These are phyloP conservation scores for Arthrobotrys pseudoclavata DNA, from an alignment of 2,329 filamentous ascomycete genomes.

Conservation along the genomic window DNA sequence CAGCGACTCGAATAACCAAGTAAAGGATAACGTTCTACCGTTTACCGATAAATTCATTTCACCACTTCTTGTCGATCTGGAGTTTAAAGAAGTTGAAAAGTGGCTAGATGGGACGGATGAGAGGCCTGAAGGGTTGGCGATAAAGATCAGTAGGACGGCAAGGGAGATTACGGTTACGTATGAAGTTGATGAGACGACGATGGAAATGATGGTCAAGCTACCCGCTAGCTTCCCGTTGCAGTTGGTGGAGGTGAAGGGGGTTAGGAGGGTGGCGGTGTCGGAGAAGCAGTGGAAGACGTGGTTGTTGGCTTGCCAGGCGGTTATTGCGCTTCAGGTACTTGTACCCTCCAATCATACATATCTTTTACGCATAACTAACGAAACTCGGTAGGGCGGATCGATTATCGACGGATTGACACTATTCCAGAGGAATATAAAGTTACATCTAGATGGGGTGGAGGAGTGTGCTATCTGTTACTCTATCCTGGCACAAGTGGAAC, in stretches of 20 bases:
- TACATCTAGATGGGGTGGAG: slow-evolving; percentile 89
- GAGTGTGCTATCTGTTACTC: slow-evolving; percentile 98
- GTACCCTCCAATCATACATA: not conserved
- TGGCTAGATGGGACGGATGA: slow-evolving; percentile 74
- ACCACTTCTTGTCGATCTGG: slow-evolving; percentile 75
- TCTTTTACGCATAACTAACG: not conserved
- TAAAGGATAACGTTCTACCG: slow-evolving; percentile 79
- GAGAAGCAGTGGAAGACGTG: slow-evolving; percentile 94
- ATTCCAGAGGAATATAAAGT: slow-evolving; percentile 88
- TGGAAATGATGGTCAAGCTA: slow-evolving; percentile 84
- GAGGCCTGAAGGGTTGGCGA: slow-evolving; percentile 69
- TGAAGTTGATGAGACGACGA: slow-evolving; percentile 86
- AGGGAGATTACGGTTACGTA: slow-evolving; percentile 87
- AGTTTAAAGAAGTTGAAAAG: slow-evolving; percentile 76
- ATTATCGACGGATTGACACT: slow-evolving; percentile 87
- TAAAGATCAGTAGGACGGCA: slow-evolving; percentile 79
- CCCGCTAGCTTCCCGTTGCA: slow-evolving; percentile 87
- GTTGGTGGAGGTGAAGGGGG: slow-evolving; percentile 79
- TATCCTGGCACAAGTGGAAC: slow-evolving; percentile 84
- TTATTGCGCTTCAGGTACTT: slow-evolving; percentile 85
- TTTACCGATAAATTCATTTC: slow-evolving; percentile 92
- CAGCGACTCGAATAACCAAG: slow-evolving; percentile 83
- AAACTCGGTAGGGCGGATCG: slow-evolving; percentile 75
- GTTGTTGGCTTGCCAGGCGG: slow-evolving; percentile 88
- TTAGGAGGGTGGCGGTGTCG: slow-evolving; percentile 86